These are phyloP conservation scores for Penicillium cataractarum DNA, from an alignment of 495 filamentous ascomycete genomes.

Conservation along the genomic window DNA sequence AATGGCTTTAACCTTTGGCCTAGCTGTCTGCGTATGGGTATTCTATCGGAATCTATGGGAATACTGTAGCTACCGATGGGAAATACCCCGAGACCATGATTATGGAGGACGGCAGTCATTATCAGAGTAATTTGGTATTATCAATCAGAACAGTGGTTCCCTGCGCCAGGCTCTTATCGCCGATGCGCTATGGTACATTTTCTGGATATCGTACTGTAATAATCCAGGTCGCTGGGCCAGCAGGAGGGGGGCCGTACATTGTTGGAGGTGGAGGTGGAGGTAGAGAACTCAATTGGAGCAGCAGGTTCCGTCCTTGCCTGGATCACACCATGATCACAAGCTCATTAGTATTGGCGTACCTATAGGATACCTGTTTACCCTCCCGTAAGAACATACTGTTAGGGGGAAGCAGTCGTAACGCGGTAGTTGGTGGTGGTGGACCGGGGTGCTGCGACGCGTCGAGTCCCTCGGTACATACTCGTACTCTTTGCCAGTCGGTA, in stretches of 20 bases:
- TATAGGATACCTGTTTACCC: background rate
- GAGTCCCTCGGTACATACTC: background rate
- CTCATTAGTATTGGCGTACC: background rate
- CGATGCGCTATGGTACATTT: background rate
- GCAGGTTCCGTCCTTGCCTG: background rate
- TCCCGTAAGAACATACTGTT: slow-evolving; percentile 1
- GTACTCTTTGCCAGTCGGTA: background rate
- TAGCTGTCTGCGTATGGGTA: no score
- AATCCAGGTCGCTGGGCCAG: slow-evolving; percentile 13
- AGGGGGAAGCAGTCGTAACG: background rate
- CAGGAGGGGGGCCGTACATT: slow-evolving; percentile 2
- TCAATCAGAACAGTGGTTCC: background rate
- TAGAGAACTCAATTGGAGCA: slow-evolving; percentile 2
- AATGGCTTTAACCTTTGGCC: background rate
- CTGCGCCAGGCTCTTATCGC: background rate
- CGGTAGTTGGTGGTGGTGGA: background rate
- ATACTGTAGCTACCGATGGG: background rate
- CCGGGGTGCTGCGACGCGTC: background rate
- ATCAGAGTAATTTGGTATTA: background rate
- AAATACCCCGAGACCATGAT: background rate
- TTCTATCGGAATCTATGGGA: background rate
- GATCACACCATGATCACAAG: slow-evolving; percentile 22
- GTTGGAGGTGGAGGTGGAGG: background rate
- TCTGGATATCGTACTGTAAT: slow-evolving; percentile 9
- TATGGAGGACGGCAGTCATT: background rate